Conservation (phyloP, 176 grass and related monocot genomes). For the Eleusine indica region DNA sequence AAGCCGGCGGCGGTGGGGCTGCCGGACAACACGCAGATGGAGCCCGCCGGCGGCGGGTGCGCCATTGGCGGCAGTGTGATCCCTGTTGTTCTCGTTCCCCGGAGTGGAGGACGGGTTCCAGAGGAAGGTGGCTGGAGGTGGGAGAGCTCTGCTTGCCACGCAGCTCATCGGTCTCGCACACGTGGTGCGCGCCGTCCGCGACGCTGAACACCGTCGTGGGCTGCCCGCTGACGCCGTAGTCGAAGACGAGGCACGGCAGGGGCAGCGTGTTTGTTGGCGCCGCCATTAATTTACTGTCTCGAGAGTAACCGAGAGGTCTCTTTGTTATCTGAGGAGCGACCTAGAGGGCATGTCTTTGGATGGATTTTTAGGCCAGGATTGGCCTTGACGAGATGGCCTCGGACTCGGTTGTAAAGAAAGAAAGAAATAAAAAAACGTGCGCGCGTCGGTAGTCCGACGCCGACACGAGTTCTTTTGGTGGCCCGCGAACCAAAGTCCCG, state of each 20-base stretch:
- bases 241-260: neutral
- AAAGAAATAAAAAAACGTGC: too few relatives aligned
- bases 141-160: neutral
- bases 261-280: neutral
- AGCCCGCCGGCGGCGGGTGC: neutral
- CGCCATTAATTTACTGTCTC: neutral
- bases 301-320: too few relatives aligned
- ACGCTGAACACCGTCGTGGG: neutral
- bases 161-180: neutral
- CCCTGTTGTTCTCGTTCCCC: neutral
- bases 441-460: too few relatives aligned
- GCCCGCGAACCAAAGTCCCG: too few relatives aligned
- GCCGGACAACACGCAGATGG: neutral
- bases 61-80: neutral
- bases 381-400: too few relatives aligned
- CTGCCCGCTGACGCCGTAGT: neutral
- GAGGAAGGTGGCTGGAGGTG: constrained; percentile 5
- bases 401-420: too few relatives aligned
- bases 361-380: too few relatives aligned
- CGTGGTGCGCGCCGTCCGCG: neutral
- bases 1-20: neutral
- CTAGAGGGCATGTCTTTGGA: too few relatives aligned
- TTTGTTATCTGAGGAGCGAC: too few relatives aligned
- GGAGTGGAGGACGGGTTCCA: constrained; percentile 8
- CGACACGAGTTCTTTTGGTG: too few relatives aligned